Conservation (phyloP, 306 rosid species). For the Lagenaria siceraria region DNA sequence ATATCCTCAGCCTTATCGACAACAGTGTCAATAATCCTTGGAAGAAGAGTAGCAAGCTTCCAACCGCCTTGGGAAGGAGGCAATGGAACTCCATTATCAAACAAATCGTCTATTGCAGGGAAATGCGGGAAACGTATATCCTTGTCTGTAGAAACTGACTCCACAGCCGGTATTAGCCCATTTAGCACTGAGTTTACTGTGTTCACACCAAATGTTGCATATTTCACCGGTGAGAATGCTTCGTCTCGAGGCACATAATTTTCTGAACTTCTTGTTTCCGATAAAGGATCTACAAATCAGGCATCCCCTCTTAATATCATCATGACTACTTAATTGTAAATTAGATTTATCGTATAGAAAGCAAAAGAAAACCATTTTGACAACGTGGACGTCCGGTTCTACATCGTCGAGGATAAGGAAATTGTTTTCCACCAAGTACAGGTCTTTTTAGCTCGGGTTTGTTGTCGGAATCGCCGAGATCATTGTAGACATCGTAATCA, state of each 20-base stretch:
- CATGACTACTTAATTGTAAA: too few species aligned
- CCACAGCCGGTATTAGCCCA: constrained; percentile 32
- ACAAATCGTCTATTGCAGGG: constrained; percentile 44
- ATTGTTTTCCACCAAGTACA: constrained; percentile 15
- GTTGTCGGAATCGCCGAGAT: constrained; percentile 28
- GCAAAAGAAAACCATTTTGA: background rate
- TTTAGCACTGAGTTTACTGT: constrained; percentile 25
- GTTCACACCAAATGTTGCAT: constrained; percentile 24
- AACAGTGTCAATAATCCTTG: constrained; percentile 26
- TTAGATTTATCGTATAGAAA: too few species aligned
- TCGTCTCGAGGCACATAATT: constrained; percentile 73
- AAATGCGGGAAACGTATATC: constrained; percentile 35
- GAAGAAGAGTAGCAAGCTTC: constrained; percentile 18
- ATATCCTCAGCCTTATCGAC: constrained; percentile 13
- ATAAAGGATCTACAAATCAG: constrained; percentile 22
- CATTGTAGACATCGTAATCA: constrained; percentile 46
- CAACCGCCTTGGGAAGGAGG: constrained; percentile 16
- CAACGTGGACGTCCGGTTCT: constrained; percentile 18
- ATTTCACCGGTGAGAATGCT: constrained; percentile 40
- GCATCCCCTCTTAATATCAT: too few species aligned
- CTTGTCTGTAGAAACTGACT: constrained; percentile 3
- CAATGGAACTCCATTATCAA: constrained; percentile 32
- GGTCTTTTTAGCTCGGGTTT: background rate
- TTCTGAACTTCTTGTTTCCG: constrained; percentile 27
- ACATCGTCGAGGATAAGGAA: constrained; percentile 22